Evolutionary conservation across 1,139 yeast genomes (phyloP).

Genomic region (Kodamaea alishanica): DNA sequence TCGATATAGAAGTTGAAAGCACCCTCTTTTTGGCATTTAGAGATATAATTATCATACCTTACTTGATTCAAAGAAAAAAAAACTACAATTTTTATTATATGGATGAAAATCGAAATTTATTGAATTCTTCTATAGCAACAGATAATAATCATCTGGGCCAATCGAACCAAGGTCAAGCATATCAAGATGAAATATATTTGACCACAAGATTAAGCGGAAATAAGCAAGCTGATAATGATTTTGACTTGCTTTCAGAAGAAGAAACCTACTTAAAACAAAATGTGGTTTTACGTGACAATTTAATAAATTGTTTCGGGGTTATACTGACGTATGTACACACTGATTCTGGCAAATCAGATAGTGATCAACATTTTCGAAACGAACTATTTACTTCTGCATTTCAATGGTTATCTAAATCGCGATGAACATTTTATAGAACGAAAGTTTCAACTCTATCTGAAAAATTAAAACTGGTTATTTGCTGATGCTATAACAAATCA

Average conservation of each 20-base stretch:
- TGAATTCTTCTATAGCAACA: neutral
- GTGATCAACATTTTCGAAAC: slow-evolving; percentile 19
- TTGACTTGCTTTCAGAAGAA: slow-evolving; percentile 5
- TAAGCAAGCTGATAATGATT: neutral
- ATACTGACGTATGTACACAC: slow-evolving; percentile 17
- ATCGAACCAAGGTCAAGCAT: too few species aligned
- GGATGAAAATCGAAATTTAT: neutral
- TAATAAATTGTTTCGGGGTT: slow-evolving; percentile 24
- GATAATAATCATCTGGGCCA: neutral
- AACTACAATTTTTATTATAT: neutral
- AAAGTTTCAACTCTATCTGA: neutral
- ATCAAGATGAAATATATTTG: too few species aligned
- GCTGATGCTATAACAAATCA: too few species aligned
- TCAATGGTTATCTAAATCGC: slow-evolving; percentile 15
- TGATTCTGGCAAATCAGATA: slow-evolving; percentile 19
- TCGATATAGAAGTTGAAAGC: slow-evolving; percentile 29
- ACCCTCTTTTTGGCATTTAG: slow-evolving; percentile 30
- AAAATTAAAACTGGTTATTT: neutral
- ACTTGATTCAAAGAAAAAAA: slow-evolving; percentile 19
- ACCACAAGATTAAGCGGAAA: too few species aligned
- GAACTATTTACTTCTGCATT: slow-evolving; percentile 20
- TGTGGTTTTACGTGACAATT: slow-evolving; percentile 11
- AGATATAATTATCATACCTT: slow-evolving; percentile 30
- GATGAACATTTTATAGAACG: neutral
- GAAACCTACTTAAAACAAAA: slow-evolving; percentile 9